Conservation (phyloP, 768 basidiomycete species). For the Hericium rajendrae region DNA sequence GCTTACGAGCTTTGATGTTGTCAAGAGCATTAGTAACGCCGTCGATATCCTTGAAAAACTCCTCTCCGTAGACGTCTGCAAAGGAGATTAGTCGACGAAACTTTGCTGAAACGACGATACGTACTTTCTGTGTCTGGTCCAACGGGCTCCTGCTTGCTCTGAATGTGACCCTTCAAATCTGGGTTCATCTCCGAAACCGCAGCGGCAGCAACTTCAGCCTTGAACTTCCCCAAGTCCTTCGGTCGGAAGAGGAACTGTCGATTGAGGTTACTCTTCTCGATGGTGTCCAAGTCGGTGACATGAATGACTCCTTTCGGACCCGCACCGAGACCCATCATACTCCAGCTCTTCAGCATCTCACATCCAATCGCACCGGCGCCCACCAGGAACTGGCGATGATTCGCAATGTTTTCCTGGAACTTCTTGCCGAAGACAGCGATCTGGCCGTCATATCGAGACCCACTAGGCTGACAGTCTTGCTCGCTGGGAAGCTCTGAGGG, state of each 20-base stretch:
- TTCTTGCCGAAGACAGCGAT: conserved; percentile 90
- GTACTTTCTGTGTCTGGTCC: conserved; percentile 87
- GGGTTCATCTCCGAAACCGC: conserved; percentile 97
- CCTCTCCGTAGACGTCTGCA: conserved; percentile 59
- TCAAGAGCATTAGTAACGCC: conserved; percentile 97
- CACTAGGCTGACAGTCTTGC: conserved; percentile 70
- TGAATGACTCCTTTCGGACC: conserved; percentile 75
- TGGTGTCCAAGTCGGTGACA: conserved; percentile 96
- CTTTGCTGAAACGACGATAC: conserved; percentile 20
- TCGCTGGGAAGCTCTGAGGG: conserved; percentile 70
- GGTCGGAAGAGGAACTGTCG: conserved; percentile 95
- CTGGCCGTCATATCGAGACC: conserved; percentile 87
- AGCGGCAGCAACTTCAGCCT: conserved; percentile 84
- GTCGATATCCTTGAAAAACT: conserved; percentile 81
- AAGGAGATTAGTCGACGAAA: neutral
- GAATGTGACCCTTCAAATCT: conserved; percentile 75
- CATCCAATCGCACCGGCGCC: conserved; percentile 99
- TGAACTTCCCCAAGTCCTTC: conserved; percentile 95
- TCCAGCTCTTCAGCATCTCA: conserved; percentile 99
- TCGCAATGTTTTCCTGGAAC: conserved; percentile 88
- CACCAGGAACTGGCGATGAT: conserved; percentile 91
- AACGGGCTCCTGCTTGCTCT: conserved; percentile 86
- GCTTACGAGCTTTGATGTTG: conserved; percentile 89
- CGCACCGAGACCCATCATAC: conserved; percentile 91
- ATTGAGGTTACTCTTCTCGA: conserved; percentile 98